Evolutionary conservation across 768 basidiomycete genomes (phyloP).

Genomic region (Pholiota molesta): DNA sequence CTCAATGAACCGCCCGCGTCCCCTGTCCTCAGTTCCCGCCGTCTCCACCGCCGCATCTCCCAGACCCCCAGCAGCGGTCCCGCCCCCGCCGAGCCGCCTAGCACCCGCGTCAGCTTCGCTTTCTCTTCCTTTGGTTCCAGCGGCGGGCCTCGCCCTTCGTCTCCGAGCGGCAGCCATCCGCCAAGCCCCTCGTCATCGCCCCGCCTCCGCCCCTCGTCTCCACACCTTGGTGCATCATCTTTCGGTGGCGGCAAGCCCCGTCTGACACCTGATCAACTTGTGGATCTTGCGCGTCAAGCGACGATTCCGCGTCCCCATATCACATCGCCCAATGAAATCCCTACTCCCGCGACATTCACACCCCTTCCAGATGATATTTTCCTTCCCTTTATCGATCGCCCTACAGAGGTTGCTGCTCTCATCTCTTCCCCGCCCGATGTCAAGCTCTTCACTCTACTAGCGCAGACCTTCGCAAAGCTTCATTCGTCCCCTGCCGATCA

Average conservation of each 20-base stretch:
- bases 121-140: conserved; percentile 56
- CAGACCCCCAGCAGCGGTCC: conserved; percentile 11
- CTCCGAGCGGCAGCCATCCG: conserved; percentile 23
- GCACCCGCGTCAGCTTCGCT: conserved; percentile 48
- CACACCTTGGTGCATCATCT: conserved; percentile 37
- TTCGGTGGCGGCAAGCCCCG: conserved; percentile 46
- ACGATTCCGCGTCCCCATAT: conserved; percentile 40
- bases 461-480: conserved; percentile 62
- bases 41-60: conserved; percentile 29
- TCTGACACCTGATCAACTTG: conserved; percentile 72
- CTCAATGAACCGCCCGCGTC: conserved; percentile 39
- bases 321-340: conserved; percentile 11
- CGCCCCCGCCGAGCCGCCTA: conserved; percentile 13
- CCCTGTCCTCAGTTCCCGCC: conserved; percentile 27
- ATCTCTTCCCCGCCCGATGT: conserved; percentile 67
- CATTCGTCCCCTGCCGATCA: conserved; percentile 11
- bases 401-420: conserved; percentile 71
- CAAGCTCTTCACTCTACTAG: conserved; percentile 72
- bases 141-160: conserved; percentile 30
- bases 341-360: conserved; percentile 65
- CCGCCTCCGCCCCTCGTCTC: conserved; percentile 52
- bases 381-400: conserved; percentile 86
- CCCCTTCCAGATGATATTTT: conserved; percentile 76
- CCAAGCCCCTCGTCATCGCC: conserved; percentile 43
- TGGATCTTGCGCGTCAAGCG: conserved; percentile 71